Conservation (phyloP, 2,329 filamentous ascomycete genomes). For the Microdochium paspali region DNA sequence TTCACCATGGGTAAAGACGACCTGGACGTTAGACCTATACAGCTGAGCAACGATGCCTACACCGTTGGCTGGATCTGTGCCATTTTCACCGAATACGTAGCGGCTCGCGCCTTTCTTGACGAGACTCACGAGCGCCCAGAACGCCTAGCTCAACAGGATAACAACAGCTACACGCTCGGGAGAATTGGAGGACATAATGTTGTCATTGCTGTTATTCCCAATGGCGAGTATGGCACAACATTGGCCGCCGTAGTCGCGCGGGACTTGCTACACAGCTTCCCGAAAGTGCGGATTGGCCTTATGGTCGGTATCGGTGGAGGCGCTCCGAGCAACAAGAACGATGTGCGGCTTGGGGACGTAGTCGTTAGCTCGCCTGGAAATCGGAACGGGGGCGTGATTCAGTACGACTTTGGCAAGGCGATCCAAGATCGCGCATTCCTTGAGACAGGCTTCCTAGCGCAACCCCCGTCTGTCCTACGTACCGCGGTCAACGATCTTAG, state of each 20-base stretch:
- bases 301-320: constrained; percentile 24
- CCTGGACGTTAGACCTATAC: too few relatives aligned
- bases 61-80: constrained; percentile 36
- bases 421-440: constrained; percentile 10
- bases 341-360: constrained; percentile 21
- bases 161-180: constrained; percentile 20
- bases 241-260: constrained; percentile 14
- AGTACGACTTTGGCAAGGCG: constrained; percentile 21
- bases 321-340: constrained; percentile 15
- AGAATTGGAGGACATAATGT: constrained; percentile 22
- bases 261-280: constrained; percentile 16
- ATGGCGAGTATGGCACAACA: constrained; percentile 13
- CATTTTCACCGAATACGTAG: constrained; percentile 22
- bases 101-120: constrained; percentile 28
- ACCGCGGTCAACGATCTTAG: constrained; percentile 15
- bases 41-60: constrained; percentile 13
- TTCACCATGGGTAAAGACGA: too few relatives aligned
- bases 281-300: constrained; percentile 14
- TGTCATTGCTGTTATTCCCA: constrained; percentile 19
- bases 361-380: constrained; percentile 16
- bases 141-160: constrained; percentile 13
- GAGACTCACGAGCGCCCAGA: constrained; percentile 19
- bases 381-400: constrained; percentile 14
- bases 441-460: constrained; percentile 4
- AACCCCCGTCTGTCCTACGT: constrained; percentile 1